These are phyloP conservation scores for Ambispora gerdemannii DNA, from an alignment of 192 early-diverging fungal genomes.

Conservation along the genomic window DNA sequence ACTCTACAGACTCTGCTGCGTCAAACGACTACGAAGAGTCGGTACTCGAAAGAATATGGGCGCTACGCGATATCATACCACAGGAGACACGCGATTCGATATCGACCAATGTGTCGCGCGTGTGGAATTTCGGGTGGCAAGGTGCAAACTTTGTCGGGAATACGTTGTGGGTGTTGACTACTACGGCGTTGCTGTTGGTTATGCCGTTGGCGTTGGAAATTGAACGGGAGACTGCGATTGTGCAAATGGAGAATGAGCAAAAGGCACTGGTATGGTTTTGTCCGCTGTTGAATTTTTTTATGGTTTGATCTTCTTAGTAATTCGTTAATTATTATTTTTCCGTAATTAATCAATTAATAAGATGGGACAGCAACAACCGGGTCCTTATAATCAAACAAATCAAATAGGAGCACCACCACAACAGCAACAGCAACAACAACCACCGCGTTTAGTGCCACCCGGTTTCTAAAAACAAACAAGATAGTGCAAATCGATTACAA, in stretches of 20 bases:
- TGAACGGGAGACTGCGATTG: conserved; percentile 81
- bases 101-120: conserved; percentile 50
- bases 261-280: conserved; percentile 12
- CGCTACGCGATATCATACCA: conserved; percentile 87
- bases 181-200: conserved; percentile 75
- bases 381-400: conserved; percentile 12
- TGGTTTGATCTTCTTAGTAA: background rate
- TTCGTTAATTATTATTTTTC: background rate
- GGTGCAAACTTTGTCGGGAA: conserved; percentile 70
- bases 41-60: conserved; percentile 74
- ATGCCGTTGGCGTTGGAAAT: conserved; percentile 85
- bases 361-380: background rate
- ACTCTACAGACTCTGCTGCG: conserved; percentile 59
- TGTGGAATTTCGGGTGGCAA: conserved; percentile 56
- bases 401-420: no score
- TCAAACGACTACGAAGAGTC: conserved; percentile 78
- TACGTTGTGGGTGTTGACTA: conserved; percentile 86
- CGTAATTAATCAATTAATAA: background rate
- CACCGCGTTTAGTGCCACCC: no score
- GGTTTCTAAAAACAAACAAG: no score
- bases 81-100: conserved; percentile 66
- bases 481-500: no score
- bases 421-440: no score
- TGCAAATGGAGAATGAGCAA: conserved; percentile 70
- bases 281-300: conserved; percentile 6